A percentile compares a stretch with the other conserved stretches of the same genome.
These are phyloP conservation scores for Euphorbia celastroides DNA, from an alignment of 441 rosid genomes.

Conservation along the genomic window DNA sequence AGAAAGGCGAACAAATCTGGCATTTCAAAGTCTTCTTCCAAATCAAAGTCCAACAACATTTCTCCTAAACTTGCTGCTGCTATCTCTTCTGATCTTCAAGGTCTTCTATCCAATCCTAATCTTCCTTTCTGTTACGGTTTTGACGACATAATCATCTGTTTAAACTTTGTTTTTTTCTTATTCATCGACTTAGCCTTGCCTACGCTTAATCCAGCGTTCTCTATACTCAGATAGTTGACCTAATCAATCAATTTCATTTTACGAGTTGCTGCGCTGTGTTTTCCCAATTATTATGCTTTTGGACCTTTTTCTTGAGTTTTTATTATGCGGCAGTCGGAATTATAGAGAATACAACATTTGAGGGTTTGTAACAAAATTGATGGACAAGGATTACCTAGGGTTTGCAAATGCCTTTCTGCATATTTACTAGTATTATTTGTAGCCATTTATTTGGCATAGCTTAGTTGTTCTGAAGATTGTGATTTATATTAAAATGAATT, in stretches of 20 bases:
- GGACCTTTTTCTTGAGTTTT: neutral
- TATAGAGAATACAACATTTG: neutral
- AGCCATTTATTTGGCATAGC: too few relatives aligned
- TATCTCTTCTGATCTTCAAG: slow-evolving; percentile 27
- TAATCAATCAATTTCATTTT: neutral
- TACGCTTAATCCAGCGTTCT: neutral
- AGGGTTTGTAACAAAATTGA: neutral
- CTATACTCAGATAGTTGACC: neutral
- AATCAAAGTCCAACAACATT: slow-evolving; percentile 24
- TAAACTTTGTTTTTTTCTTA: neutral
- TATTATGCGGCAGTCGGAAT: neutral
- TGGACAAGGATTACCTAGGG: neutral
- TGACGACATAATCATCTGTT: neutral
- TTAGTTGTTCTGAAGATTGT: too few relatives aligned
- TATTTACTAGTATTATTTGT: too few relatives aligned
- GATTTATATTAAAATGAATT: neutral
- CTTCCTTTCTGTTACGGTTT: neutral
- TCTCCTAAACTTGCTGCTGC: slow-evolving; percentile 32
- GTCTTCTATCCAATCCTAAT: slow-evolving; percentile 10
- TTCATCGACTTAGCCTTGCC: neutral
- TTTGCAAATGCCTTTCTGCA: too few relatives aligned
- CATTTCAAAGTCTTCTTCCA: slow-evolving; percentile 18
- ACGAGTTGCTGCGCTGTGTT: too few relatives aligned
- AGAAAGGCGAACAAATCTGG: slow-evolving; percentile 29
- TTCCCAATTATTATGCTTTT: neutral